Conservation (phyloP, 192 early-diverging fungal genomes). For the Linnemannia hyalina region DNA sequence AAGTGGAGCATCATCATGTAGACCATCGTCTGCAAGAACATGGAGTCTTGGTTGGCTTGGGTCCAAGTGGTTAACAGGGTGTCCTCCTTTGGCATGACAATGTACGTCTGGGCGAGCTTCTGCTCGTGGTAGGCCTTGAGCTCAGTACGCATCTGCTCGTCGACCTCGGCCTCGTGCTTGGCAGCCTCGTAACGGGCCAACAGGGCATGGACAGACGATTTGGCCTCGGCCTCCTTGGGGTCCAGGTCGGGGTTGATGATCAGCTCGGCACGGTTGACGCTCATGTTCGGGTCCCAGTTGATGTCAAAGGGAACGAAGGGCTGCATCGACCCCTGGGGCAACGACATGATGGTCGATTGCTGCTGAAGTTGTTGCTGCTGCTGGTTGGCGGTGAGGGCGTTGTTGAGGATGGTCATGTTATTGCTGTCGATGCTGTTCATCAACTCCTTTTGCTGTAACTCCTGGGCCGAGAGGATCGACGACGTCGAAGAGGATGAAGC, state of each 20-base stretch:
- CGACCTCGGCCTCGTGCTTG: conserved; percentile 32
- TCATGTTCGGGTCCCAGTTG: conserved; percentile 49
- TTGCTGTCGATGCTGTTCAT: conserved; percentile 51
- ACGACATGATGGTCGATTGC: background rate
- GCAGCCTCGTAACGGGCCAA: conserved; percentile 40
- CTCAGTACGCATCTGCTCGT: conserved; percentile 52
- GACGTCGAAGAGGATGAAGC: background rate
- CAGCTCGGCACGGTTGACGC: conserved; percentile 50
- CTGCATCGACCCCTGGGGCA: conserved; percentile 31
- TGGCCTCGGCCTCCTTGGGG: conserved; percentile 43
- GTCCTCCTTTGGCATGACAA: conserved; percentile 49
- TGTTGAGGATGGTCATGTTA: conserved; percentile 56
- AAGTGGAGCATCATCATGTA: conserved; percentile 58
- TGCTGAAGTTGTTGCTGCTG: background rate
- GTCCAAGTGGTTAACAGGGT: background rate
- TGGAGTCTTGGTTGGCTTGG: conserved; percentile 22
- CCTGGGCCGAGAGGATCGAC: background rate
- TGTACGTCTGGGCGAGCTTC: conserved; percentile 42
- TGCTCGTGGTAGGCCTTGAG: conserved; percentile 48
- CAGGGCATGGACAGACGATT: conserved; percentile 22
- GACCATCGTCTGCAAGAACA: conserved; percentile 49
- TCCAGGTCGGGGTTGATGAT: conserved; percentile 35
- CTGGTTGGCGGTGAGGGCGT: conserved; percentile 17
- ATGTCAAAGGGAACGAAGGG: conserved; percentile 45
- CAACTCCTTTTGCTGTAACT: conserved; percentile 47